Evolutionary conservation across 1,284 basidiomycete genomes (phyloP).

Genomic region (Leucoagaricus sp.): DNA sequence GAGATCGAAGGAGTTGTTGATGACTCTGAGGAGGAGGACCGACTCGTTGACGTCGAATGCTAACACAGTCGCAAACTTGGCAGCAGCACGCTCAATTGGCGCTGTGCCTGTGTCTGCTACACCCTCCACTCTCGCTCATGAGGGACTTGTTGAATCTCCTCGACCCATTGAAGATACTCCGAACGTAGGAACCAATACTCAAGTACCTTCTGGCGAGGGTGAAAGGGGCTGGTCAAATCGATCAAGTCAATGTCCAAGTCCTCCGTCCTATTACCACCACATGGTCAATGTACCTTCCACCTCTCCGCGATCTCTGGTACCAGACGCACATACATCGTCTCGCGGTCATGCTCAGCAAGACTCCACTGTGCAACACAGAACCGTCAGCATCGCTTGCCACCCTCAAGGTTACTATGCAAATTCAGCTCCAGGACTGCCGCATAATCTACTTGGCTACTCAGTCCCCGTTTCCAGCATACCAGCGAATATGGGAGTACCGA

Average conservation of each 20-base stretch:
- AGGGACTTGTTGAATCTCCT: conserved; percentile 12
- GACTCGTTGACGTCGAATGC: conserved; percentile 32
- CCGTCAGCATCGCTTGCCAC: neutral
- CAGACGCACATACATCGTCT: conserved; percentile 1
- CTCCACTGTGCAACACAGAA: neutral
- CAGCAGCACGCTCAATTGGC: conserved; percentile 5
- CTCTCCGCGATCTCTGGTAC: neutral
- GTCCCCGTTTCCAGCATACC: neutral
- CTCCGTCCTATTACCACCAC: neutral
- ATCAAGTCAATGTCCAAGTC: neutral
- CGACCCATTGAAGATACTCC: neutral
- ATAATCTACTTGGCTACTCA: neutral
- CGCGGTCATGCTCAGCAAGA: conserved; percentile 8
- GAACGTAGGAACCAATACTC: neutral
- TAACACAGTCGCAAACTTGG: conserved; percentile 11
- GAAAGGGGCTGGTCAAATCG: neutral
- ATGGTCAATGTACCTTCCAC: neutral
- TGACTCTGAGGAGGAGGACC: conserved; percentile 40
- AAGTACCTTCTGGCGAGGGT: neutral
- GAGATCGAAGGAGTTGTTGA: conserved; percentile 39
- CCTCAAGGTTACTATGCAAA: neutral
- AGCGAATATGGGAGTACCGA: neutral
- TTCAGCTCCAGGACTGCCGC: neutral
- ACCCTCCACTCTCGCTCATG: neutral
- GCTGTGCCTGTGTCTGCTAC: conserved; percentile 1